Percentiles rank a stretch among this genome's conserved stretches.
phyloP scores from a whole-genome alignment of 2,329 filamentous ascomycete species.

The Neoarthrinium moseri region DNA sequence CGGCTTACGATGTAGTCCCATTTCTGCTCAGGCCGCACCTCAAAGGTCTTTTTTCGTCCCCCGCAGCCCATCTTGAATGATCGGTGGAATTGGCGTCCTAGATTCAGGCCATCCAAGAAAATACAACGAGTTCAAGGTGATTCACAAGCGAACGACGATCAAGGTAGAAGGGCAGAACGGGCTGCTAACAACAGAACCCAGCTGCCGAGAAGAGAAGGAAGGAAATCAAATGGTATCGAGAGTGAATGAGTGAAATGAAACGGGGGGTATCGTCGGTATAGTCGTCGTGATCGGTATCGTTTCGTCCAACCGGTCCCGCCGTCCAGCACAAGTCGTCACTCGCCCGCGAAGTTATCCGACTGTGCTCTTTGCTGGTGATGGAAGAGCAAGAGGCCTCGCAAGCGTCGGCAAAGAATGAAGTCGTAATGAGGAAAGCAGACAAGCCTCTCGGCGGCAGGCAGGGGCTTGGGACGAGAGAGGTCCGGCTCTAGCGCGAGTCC shows the following conservation, averaged over 20 bases:
- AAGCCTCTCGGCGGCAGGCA: neutral
- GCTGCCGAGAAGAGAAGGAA: constrained; percentile 10
- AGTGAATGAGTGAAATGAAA: neutral
- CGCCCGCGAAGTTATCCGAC: constrained; percentile 49
- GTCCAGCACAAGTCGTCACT: constrained; percentile 44
- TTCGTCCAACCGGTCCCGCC: constrained; percentile 35
- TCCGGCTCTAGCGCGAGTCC: constrained; percentile 3
- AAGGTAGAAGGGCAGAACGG: neutral
- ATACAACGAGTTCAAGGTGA: neutral
- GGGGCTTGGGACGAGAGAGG: neutral
- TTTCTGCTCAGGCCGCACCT: constrained; percentile 79
- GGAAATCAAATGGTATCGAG: constrained; percentile 4
- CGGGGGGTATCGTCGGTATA: constrained; percentile 14
- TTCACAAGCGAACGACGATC: too few species aligned
- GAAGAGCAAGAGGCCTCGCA: constrained; percentile 19
- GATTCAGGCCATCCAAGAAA: neutral
- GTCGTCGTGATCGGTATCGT: constrained; percentile 19
- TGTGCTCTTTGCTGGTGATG: constrained; percentile 27
- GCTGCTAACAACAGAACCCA: constrained; percentile 9
- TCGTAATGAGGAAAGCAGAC: constrained; percentile 12
- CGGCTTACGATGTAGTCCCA: constrained; percentile 86
- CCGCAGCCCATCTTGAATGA: constrained; percentile 61
- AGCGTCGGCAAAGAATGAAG: constrained; percentile 1
- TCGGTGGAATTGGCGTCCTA: neutral
- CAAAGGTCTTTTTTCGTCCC: constrained; percentile 57